Base-by-base conservation (phyloP, 1,139 yeast genomes). In the Saccharomycopsis crataegensis region DNA sequence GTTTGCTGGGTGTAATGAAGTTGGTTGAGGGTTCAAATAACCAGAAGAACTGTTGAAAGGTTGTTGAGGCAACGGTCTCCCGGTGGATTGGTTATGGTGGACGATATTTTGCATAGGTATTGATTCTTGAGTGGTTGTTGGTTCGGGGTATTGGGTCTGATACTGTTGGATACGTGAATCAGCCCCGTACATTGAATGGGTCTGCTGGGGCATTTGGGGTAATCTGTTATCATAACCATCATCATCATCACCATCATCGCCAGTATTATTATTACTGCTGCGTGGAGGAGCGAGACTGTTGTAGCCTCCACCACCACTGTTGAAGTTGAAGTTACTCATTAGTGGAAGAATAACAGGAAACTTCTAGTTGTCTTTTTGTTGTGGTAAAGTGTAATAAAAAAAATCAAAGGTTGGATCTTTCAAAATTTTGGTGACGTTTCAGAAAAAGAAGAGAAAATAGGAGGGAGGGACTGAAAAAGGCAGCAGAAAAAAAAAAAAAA, bases 191-290 rank as follows among this genome's bases (percentile, higher is more conserved):
- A n/a, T n/a, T 8, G 46, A 12, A 16, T 50, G 50, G 8, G 45
- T 32, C 34, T 50, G 50, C 31, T 50, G 50, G 8, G 56, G 54
- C 41, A 33, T 45, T 31, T 52, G 56, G 9, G 54, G 54, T 9
- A 51, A 11, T 4, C 31, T 14, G 16, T 55, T 33, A 12, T 31
- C 12, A 4, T 22, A 3, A 4, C 4, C 4, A 5, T 51, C 54
- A 7, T 51, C 54, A 5, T 43, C 47, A 48, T 40, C 22, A 28
- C 11, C 48, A 17, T 3, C 42, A 33, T 3, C n/a, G n/a, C n/a
- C n/a, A n/a, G n/a, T n/a, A n/a, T n/a, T n/a, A n/a, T n/a, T n/a
- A n/a, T n/a, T n/a, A n/a, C n/a, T n/a, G n/a, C n/a, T n/a, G n/a
- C n/a, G n/a, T n/a, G n/a, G 11, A 7, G 17, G 12, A 3, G 48